These are phyloP conservation scores for Aspergillus ochraceus DNA, from an alignment of 2,329 filamentous ascomycete species.

Conservation along the genomic window DNA sequence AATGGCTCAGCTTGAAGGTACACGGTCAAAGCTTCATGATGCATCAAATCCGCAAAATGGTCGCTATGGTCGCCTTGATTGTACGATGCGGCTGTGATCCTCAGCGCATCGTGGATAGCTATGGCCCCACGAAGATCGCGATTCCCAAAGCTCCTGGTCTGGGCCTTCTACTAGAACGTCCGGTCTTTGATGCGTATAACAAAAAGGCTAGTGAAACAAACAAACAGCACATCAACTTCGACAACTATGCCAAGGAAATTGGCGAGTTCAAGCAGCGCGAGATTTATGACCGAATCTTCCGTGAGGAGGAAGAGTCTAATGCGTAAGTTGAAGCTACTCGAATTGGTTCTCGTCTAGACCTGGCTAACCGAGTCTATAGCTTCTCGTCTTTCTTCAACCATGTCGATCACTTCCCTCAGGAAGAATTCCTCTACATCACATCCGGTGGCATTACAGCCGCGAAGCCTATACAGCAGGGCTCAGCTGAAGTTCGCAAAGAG, in stretches of 20 bases:
- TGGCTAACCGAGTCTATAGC: slow-evolving; percentile 40
- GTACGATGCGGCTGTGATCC: slow-evolving; percentile 80
- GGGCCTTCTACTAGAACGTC: slow-evolving; percentile 82
- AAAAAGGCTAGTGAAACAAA: slow-evolving; percentile 58
- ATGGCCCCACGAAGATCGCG: slow-evolving; percentile 69
- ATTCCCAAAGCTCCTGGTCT: slow-evolving; percentile 94
- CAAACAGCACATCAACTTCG: slow-evolving; percentile 73
- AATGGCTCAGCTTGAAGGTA: slow-evolving; percentile 94
- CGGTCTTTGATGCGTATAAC: slow-evolving; percentile 91
- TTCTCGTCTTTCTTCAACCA: slow-evolving; percentile 79
- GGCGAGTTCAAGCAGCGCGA: slow-evolving; percentile 85
- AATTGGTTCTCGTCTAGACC: neutral
- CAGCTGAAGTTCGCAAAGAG: slow-evolving; percentile 9
- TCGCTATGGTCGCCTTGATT: slow-evolving; percentile 83
- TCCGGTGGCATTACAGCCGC: slow-evolving; percentile 66
- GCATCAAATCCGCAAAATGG: slow-evolving; percentile 99
- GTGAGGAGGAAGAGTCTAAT: slow-evolving; percentile 83
- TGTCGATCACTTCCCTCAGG: slow-evolving; percentile 70
- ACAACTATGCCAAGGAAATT: slow-evolving; percentile 74
- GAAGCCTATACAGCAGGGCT: slow-evolving; percentile 32
- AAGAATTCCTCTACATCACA: slow-evolving; percentile 74
- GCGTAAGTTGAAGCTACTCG: slow-evolving; percentile 59
- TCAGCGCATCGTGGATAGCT: slow-evolving; percentile 71
- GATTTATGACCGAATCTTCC: slow-evolving; percentile 90
- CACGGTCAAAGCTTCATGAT: slow-evolving; percentile 99